Evolutionary conservation across 2,329 filamentous ascomycete genomes (phyloP), one percentile per base, ranked within the genome.

Genomic region (Metarhizium album): DNA sequence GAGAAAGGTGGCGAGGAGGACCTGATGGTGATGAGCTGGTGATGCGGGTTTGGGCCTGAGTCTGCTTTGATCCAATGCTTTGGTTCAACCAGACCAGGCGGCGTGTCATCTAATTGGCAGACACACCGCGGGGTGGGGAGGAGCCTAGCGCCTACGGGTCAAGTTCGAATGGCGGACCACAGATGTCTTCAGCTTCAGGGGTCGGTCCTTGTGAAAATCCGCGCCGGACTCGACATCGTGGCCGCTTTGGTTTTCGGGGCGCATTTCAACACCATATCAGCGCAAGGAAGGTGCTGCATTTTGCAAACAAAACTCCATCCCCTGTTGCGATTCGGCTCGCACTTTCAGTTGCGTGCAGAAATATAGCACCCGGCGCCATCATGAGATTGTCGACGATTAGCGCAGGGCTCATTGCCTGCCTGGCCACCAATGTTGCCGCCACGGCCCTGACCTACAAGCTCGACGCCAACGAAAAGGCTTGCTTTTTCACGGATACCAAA

Each of bases 371-470:
- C 51, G 55, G 53, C 59, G 35, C 40, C 60, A 75, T 62, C 47
- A 90, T 90, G 87, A 85, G 80, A 72, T 67, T 84, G 57, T 72
- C 76, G 55, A 69, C 77, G 57, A 61, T 87, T 54, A 71, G 81
- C 49, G 74, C 79, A 60, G 81, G 84, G 73, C 77, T 93, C 49
- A 65, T 94, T 67, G 86, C 86, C 72, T 82, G 78, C 62, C 70
- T 87, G 57, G 72, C 82, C 52, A 83, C 85, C 53, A 74, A 86
- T 54, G 86, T 84, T 49, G 83, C 86, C 49, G 90, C 89, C 37
- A 98, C 93, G 4, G 90, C 93, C 40, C 78, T 98, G 64, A 98
- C 93, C 46, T 98, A 96, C 76, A 88, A 90, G 71, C 78, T 98
- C 45, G 73, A 78, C 48, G 87, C 93, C 47, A 87, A 94, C 73